A percentile compares a stretch with the other conserved stretches of the same genome.
Conservation (phyloP, 257 asterid species). For the Galeopsis tetrahit region DNA sequence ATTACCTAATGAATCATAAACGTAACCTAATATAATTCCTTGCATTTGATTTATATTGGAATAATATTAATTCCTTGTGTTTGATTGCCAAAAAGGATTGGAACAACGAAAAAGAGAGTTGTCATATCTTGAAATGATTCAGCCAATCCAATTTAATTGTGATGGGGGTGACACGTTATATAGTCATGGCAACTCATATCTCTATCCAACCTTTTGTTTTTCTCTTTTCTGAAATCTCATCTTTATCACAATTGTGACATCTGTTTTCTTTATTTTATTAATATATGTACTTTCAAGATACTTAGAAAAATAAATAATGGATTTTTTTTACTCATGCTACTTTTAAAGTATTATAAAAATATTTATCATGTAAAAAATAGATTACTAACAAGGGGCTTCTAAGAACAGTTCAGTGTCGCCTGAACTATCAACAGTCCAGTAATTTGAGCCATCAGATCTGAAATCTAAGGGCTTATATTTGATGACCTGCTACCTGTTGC, state of each 20-base stretch:
- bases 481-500: no score
- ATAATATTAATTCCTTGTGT: neutral
- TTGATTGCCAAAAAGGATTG: neutral
- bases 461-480: no score
- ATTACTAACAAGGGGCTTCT: no score
- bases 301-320: neutral
- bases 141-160: constrained; percentile 7
- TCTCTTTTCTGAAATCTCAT: constrained; percentile 14
- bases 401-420: no score
- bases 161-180: constrained; percentile 45
- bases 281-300: neutral
- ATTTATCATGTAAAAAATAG: no score
- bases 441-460: no score
- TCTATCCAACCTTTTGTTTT: constrained; percentile 26
- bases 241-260: constrained; percentile 24
- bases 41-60: neutral
- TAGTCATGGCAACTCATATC: constrained; percentile 13
- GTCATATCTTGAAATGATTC: neutral
- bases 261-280: neutral
- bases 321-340: no score
- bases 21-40: neutral
- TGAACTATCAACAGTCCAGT: no score
- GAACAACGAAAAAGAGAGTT: neutral
- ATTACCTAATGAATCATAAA: no score
- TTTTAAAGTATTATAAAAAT: no score